Conservation (phyloP, 1,284 basidiomycete species). For the Cerrena zonata region DNA sequence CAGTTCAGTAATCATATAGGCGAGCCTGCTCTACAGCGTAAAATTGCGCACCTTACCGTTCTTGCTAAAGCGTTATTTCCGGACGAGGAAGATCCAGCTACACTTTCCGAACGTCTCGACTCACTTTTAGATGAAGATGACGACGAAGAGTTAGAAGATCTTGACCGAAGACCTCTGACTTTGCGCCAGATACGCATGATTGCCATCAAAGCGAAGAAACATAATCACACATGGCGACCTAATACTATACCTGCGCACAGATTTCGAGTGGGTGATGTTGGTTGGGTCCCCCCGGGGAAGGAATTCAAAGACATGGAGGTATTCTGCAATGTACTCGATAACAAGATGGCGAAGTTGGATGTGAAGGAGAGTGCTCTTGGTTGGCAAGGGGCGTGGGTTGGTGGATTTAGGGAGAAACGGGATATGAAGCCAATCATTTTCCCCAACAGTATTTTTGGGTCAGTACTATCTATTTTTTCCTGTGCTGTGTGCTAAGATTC, state of each 20-base stretch:
- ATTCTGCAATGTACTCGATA: constrained; percentile 36
- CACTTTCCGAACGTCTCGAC: constrained; percentile 21
- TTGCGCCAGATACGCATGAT: constrained; percentile 36
- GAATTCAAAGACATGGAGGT: constrained; percentile 35
- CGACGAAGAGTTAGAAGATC: constrained; percentile 20
- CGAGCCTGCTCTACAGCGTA: constrained; percentile 16
- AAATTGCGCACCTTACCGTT: constrained; percentile 25
- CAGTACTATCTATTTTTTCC: constrained; percentile 12
- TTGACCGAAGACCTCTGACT: constrained; percentile 17
- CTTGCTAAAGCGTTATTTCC: constrained; percentile 37
- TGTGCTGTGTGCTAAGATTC: too few relatives aligned
- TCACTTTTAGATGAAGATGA: constrained; percentile 31
- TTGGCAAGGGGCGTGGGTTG: constrained; percentile 19
- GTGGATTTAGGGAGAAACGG: constrained; percentile 18
- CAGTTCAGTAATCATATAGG: constrained; percentile 8
- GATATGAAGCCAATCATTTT: constrained; percentile 21
- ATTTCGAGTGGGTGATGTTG: constrained; percentile 42
- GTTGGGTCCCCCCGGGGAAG: constrained; percentile 35
- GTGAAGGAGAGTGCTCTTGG: constrained; percentile 16
- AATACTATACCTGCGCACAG: constrained; percentile 34
- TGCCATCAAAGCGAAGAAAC: constrained; percentile 31
- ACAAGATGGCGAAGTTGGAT: constrained; percentile 13
- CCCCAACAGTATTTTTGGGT: constrained; percentile 36
- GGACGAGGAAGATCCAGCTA: constrained; percentile 10
- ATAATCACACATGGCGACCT: constrained; percentile 39